These are phyloP conservation scores for Orychophragmus violaceus DNA, from an alignment of 345 rosid species.

Conservation along the genomic window DNA sequence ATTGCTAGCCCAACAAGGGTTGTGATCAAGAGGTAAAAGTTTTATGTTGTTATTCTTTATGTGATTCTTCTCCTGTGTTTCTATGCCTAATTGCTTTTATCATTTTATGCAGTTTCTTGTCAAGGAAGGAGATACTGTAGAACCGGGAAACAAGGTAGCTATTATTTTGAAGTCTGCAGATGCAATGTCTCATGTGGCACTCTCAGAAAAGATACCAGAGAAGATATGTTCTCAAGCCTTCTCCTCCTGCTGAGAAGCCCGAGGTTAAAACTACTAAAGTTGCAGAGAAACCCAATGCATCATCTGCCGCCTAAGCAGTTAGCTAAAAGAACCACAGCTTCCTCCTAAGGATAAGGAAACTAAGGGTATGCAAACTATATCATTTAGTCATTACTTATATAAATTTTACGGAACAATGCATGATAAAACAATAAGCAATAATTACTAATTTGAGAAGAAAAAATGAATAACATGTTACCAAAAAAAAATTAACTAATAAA, in stretches of 20 bases:
- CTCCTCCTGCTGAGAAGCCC: conserved; percentile 52
- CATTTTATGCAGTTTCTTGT: conserved; percentile 49
- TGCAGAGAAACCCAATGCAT: conserved; percentile 45
- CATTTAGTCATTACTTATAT: not conserved
- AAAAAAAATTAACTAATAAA: too few relatives aligned
- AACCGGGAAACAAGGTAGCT: too few relatives aligned
- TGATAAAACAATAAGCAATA: too few relatives aligned
- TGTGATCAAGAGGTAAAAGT: conserved; percentile 53
- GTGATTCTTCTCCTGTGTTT: not conserved
- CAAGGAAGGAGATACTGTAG: conserved; percentile 96
- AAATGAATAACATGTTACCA: too few relatives aligned
- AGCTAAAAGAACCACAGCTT: conserved; percentile 83
- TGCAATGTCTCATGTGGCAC: too few relatives aligned
- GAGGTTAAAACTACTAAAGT: conserved; percentile 40
- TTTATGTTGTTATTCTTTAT: conserved; percentile 8
- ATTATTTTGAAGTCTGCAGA: too few relatives aligned
- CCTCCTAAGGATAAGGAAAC: conserved; percentile 97
- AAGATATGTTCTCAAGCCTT: conserved; percentile 44
- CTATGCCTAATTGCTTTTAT: not conserved
- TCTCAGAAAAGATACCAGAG: too few relatives aligned
- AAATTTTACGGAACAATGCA: too few relatives aligned
- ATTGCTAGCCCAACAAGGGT: too few relatives aligned
- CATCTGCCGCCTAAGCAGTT: conserved; percentile 53
- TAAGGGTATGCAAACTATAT: conserved; percentile 52
- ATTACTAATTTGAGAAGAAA: too few relatives aligned